Base-by-base conservation (phyloP, 768 basidiomycete genomes). In the Pilatotrama ljubarskyi region DNA sequence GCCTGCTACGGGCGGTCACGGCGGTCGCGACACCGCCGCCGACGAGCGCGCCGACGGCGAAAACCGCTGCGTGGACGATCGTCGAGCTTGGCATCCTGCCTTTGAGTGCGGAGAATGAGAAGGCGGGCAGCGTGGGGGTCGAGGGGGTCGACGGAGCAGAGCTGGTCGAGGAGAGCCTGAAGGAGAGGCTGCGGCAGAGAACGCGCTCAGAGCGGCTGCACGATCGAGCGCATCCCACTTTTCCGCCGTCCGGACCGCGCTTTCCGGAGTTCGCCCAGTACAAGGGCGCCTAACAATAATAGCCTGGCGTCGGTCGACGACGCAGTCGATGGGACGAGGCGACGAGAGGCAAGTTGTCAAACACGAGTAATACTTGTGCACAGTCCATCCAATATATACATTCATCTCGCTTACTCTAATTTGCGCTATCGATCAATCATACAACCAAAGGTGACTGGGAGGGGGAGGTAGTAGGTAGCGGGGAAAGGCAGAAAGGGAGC, bases 21-120 rank as follows among this genome's bases (percentile, higher is more conserved):
- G 71, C 80, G 3, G 82, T 78, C 29, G 83, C 84, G 51, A 88
- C 80, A 9, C 91, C 87, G 17, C 92, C 91, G 38, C 94, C 94
- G 24, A 95, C 76, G 22, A 87, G 70, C 1, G 91, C 89, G 24
- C 94, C 94, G 42, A 90, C 86, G 54, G 93, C 86, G 70, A 96
- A 95, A 49, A 89, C 81, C 22, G 86, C 87, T 22, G 82, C 85
- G 63, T 84, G 88, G 2, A 89, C 64, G 54, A 86, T 63, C 48
- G 76, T 74, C 32, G 82, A 55, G 61, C 70, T 75, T n/a, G 82
- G 71, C 82, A 83, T 82, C 37, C 24, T 60, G 51, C 36, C 36
- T 50, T 11, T 51, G 1, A 35, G 17, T 14, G n/a, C 11, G 32
- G 36, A 20, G 32, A 29, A 25, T 15, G 46, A 47, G 25, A 47